phyloP scores from a whole-genome alignment of 208 protist genomes.

The Angomonas desouzai region DNA sequence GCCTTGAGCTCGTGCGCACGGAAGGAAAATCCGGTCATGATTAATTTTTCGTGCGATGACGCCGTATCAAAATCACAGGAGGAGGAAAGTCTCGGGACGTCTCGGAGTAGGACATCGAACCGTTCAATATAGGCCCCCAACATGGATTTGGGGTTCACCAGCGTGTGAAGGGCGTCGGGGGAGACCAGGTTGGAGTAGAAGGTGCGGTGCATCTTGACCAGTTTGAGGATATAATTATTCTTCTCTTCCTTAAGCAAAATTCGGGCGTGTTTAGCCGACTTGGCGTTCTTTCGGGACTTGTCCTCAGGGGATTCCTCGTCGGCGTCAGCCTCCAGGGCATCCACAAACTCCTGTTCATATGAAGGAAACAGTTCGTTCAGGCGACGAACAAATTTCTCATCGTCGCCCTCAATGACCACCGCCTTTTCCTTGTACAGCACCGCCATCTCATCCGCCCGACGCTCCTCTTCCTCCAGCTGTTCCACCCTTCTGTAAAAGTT shows the following conservation, averaged over 20 bases:
- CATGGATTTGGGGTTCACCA: not conserved
- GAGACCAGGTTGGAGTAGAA: constrained; percentile 67
- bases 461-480: constrained; percentile 76
- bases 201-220: constrained; percentile 60
- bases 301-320: constrained; percentile 21
- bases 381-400: constrained; percentile 85
- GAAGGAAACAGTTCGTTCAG: constrained; percentile 91
- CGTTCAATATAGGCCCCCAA: constrained; percentile 29
- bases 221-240: constrained; percentile 59
- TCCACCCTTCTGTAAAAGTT: constrained; percentile 65
- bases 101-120: constrained; percentile 64
- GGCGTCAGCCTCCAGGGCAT: constrained; percentile 18
- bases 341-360: constrained; percentile 88
- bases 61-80: constrained; percentile 14
- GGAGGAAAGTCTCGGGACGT: constrained; percentile 32
- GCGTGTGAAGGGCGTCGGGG: constrained; percentile 19
- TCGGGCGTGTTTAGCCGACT: constrained; percentile 58
- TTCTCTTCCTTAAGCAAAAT: constrained; percentile 70
- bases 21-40: constrained; percentile 72
- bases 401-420: constrained; percentile 87
- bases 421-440: constrained; percentile 92
- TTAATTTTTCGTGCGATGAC: constrained; percentile 38
- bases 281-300: constrained; percentile 23
- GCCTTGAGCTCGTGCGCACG: constrained; percentile 43
- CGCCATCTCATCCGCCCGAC: constrained; percentile 62